Evolutionary conservation across 352 stramenopile genomes (phyloP), one percentile per base, ranked within the genome.

Genomic region (Pythium rishiriense): DNA sequence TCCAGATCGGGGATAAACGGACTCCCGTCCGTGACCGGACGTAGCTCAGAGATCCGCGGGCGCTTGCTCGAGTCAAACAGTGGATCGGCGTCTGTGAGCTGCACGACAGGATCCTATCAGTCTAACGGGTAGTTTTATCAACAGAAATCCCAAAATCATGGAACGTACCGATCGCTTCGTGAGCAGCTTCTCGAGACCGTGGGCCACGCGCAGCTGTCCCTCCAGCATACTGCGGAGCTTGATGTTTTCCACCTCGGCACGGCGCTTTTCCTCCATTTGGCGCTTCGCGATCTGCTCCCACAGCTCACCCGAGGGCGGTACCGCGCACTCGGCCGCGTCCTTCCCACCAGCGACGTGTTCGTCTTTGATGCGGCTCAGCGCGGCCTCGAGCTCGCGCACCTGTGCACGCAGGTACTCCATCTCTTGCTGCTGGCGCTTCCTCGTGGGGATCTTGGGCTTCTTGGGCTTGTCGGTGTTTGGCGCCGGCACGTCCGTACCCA

Each of bases 241-340:
- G 8, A 56, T 39, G 55, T 87, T 87, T 58, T 87, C 72, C 41
- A 83, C 52, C n/a, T 77, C 68, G 1, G 76, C 61, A 33, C 72
- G 74, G 1, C 58, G 50, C 49, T 75, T 75, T 22, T 58, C 33
- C 17, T 58, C 51, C 21, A 22, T 49, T 21, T 58, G 33, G 10
- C 66, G 67, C 29, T 68, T 73, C 41, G 78, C 78, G 48, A 89
- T 83, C 19, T 81, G 72, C 10, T 80, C 75, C 80, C 78, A 87
- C 14, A 89, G 26, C 15, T 21, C 48, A 17, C 21, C 31, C 5
- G 5, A 37, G 10, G 46, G 65, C 29, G n/a, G 39, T 47, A 33
- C 8, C 46, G 35, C 24, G 39, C 22, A 28, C 24, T 2, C 22
- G 7, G 3, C 33, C 33, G 33, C 33, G 8, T 7, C 33, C 14